phyloP scores from a whole-genome alignment of 2,329 filamentous ascomycete species.

The Gliomastix tumulicola region DNA sequence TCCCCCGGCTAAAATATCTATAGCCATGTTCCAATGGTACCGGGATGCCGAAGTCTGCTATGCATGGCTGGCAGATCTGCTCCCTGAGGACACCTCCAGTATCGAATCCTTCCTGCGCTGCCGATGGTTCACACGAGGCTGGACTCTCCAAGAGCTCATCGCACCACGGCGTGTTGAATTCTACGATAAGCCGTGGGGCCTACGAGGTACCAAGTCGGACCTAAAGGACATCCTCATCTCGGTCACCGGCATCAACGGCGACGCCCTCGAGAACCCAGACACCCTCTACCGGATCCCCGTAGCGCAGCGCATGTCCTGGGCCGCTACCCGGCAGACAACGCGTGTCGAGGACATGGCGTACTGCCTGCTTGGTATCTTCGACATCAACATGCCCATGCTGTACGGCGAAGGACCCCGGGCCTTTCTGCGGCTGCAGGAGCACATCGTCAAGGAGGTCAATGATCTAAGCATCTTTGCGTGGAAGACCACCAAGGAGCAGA shows the following conservation, averaged over 20 bases:
- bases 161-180: constrained; percentile 14
- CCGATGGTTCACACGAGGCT: too few species aligned
- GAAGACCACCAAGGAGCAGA: too few species aligned
- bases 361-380: constrained; percentile 20
- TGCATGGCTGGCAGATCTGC: constrained; percentile 12
- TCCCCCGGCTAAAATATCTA: too few species aligned
- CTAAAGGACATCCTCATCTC: constrained; percentile 3
- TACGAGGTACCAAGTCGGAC: constrained; percentile 13
- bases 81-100: too few species aligned
- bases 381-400: too few species aligned
- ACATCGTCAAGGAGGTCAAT: constrained; percentile 16
- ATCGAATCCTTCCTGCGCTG: too few species aligned
- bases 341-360: too few species aligned
- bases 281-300: constrained; percentile 6
- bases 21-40: constrained; percentile 17
- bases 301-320: constrained; percentile 24
- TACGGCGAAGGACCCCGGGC: constrained; percentile 20
- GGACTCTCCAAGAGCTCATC: too few species aligned
- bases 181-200: constrained; percentile 16
- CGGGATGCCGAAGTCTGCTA: constrained; percentile 13
- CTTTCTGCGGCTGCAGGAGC: constrained; percentile 18
- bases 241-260: constrained; percentile 3
- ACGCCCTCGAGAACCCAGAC: not conserved
- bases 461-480: constrained; percentile 20
- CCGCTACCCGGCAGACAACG: constrained; percentile 15